Conservation (phyloP, 345 rosid species). For the Pistacia integerrima region DNA sequence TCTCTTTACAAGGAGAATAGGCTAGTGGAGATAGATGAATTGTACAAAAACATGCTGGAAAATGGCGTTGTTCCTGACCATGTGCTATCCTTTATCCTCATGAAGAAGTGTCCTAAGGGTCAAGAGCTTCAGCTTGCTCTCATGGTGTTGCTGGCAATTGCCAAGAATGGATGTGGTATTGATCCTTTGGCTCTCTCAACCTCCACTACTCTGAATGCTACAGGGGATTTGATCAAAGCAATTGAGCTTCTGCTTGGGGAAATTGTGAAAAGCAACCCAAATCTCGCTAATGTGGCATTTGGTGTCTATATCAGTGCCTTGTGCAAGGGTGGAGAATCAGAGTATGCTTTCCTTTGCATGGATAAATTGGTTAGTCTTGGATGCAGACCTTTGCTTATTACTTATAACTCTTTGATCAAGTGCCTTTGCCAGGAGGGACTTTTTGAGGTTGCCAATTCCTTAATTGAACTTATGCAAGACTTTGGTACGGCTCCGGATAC, state of each 20-base stretch:
- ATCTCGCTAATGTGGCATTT: conserved; percentile 51
- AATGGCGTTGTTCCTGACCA: conserved; percentile 63
- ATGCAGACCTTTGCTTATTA: conserved; percentile 48
- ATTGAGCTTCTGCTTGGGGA: conserved; percentile 51
- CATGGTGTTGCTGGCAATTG: conserved; percentile 48
- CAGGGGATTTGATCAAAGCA: conserved; percentile 30
- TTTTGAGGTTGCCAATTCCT: conserved; percentile 38
- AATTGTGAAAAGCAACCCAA: conserved; percentile 40
- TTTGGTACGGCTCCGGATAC: conserved; percentile 48
- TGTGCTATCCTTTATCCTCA: conserved; percentile 50
- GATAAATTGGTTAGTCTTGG: conserved; percentile 46
- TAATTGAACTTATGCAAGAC: conserved; percentile 46
- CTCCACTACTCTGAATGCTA: conserved; percentile 22
- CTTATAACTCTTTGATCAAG: conserved; percentile 61
- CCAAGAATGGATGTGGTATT: conserved; percentile 45
- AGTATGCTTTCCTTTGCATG: conserved; percentile 39
- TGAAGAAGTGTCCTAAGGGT: conserved; percentile 54
- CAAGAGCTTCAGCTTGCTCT: conserved; percentile 50
- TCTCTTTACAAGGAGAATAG: conserved; percentile 52
- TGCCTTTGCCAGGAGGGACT: conserved; percentile 45
- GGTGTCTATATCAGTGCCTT: conserved; percentile 54
- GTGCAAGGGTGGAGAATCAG: conserved; percentile 43
- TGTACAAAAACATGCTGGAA: conserved; percentile 50
- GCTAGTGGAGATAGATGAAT: conserved; percentile 40
- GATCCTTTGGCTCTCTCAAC: conserved; percentile 27